Evolutionary conservation across 441 rosid genomes (phyloP).

Genomic region (Populus hybrid): DNA sequence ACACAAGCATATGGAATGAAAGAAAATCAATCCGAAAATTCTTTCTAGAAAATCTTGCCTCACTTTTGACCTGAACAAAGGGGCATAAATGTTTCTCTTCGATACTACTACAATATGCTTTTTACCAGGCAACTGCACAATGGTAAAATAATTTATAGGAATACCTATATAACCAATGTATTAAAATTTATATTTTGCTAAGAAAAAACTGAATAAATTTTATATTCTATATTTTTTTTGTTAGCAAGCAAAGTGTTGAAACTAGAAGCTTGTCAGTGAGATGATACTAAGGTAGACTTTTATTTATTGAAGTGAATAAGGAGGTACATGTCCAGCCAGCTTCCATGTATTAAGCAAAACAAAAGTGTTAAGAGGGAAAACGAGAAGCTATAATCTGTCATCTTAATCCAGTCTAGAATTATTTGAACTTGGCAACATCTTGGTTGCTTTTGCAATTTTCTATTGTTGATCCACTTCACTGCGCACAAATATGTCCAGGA

Average conservation of each 20-base stretch:
- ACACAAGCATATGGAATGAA: background rate
- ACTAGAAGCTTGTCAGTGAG: background rate
- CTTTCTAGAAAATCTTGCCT: background rate
- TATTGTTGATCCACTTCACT: background rate
- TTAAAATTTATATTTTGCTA: background rate
- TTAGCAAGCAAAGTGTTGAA: background rate
- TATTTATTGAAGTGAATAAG: background rate
- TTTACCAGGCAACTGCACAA: background rate
- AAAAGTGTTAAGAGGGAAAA: background rate
- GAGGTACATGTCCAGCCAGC: background rate
- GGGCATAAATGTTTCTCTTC: background rate
- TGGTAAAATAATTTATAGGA: background rate
- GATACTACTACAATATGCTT: background rate
- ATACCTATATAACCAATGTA: background rate
- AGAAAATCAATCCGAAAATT: background rate
- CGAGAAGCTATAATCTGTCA: background rate
- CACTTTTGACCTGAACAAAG: background rate
- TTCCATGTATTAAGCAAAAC: background rate
- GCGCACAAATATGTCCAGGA: background rate
- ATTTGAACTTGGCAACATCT: background rate
- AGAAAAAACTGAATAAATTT: background rate
- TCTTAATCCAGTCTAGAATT: background rate
- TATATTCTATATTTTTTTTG: background rate
- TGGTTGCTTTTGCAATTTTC: background rate
- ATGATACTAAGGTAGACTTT: background rate